These are phyloP conservation scores for Orbilia oligospora DNA, from an alignment of 2,329 filamentous ascomycete genomes.

Conservation along the genomic window DNA sequence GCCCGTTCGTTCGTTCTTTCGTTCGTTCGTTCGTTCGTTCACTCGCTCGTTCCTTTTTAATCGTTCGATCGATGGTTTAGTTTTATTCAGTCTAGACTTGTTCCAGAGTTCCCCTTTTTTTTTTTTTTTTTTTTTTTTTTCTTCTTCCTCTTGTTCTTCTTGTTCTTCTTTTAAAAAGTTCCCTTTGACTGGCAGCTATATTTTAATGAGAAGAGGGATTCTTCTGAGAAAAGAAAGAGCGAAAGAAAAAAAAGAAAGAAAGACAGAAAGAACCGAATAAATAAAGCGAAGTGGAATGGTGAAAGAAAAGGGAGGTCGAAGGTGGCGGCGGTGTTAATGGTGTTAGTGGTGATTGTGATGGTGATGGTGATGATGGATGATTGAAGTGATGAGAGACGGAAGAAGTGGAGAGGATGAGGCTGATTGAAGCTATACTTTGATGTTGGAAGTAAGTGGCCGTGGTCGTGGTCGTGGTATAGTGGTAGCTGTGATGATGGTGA, in stretches of 20 bases:
- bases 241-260: not conserved
- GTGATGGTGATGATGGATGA: not conserved
- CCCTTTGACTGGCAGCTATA: no score
- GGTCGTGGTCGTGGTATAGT: not conserved
- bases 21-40: not conserved
- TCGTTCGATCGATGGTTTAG: not conserved
- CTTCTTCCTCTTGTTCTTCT: no score
- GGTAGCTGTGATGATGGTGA: not conserved
- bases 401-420: not conserved
- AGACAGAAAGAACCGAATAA: not conserved
- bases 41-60: no score
- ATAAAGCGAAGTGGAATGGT: not conserved
- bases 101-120: not conserved
- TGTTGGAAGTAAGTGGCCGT: not conserved
- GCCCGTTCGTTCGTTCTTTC: not conserved
- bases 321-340: not conserved
- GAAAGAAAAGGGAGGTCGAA: not conserved
- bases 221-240: not conserved
- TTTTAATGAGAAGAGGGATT: not conserved
- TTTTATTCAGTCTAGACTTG: conserved; percentile 1
- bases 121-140: not conserved
- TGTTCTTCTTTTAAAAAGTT: not conserved
- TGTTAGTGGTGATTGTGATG: not conserved
- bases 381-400: conserved; percentile 12
- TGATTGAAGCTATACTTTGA: no score